Percentiles rank a stretch among this genome's conserved stretches.
phyloP scores from a whole-genome alignment of 2,329 filamentous ascomycete species.

The Diaporthe caulivora region DNA sequence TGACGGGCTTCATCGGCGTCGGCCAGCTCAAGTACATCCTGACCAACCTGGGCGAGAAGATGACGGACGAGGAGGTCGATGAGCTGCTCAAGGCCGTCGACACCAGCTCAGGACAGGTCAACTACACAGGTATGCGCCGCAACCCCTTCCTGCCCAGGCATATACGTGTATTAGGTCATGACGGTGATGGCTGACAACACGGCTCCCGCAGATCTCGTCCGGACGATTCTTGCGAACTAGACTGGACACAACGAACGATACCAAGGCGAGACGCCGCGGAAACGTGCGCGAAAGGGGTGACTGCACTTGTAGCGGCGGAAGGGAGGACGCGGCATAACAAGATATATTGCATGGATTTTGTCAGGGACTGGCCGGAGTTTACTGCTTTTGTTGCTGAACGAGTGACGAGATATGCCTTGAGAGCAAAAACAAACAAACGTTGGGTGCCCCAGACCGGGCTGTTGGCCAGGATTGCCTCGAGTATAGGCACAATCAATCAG shows the following conservation, averaged over 20 bases:
- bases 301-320: conserved; percentile 3
- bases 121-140: conserved; percentile 84
- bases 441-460: conserved; percentile 34
- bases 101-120: conserved; percentile 94
- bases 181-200: neutral
- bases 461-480: conserved; percentile 28
- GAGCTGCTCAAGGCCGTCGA: conserved; percentile 99
- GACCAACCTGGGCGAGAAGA: conserved; percentile 98
- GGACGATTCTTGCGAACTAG: conserved; percentile 88
- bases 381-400: conserved; percentile 39
- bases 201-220: conserved; percentile 75
- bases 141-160: neutral
- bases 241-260: conserved; percentile 40
- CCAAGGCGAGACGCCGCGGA: conserved; percentile 27
- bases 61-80: conserved; percentile 98
- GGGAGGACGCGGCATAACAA: conserved; percentile 27
- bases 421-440: conserved; percentile 27
- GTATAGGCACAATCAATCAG: conserved; percentile 29
- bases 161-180: neutral
- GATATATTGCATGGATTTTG: conserved; percentile 39
- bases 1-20: conserved; percentile 97
- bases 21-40: conserved; percentile 98
- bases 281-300: conserved; percentile 8
- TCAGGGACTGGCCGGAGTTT: conserved; percentile 37
- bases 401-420: conserved; percentile 30